Conservation (phyloP, 257 asterid species). For the Avicennia marina region DNA sequence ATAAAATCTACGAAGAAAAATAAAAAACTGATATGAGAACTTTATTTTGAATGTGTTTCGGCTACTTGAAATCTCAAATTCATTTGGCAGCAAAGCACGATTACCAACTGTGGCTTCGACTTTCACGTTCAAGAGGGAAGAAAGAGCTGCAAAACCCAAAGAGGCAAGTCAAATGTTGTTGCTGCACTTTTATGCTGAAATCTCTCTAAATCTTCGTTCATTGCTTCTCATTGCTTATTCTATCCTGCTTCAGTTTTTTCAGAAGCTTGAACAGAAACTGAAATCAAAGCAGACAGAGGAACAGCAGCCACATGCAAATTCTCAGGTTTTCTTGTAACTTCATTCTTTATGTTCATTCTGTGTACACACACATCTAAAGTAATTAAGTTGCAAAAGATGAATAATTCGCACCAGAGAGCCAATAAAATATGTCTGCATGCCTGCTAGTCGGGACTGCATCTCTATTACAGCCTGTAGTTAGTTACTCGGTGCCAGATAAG, state of each 20-base stretch:
- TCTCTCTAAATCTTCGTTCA: neutral
- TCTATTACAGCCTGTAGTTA: no score
- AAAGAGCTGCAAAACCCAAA: constrained; percentile 75
- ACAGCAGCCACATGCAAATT: constrained; percentile 35
- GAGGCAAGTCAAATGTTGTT: constrained; percentile 46
- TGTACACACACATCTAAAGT: neutral
- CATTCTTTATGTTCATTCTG: no score
- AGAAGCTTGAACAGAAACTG: constrained; percentile 63
- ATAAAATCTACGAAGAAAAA: constrained; percentile 12
- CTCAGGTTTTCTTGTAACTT: no score
- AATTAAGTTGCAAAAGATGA: neutral
- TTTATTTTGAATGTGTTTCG: constrained; percentile 23
- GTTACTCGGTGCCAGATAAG: no score
- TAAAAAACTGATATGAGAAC: neutral
- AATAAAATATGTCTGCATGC: no score
- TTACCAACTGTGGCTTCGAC: constrained; percentile 30
- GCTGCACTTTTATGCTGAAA: neutral
- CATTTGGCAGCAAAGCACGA: constrained; percentile 30
- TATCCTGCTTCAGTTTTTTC: constrained; percentile 42
- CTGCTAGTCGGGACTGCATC: no score
- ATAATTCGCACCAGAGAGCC: no score
- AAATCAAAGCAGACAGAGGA: constrained; percentile 41
- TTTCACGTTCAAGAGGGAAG: constrained; percentile 75
- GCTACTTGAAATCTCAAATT: constrained; percentile 37
- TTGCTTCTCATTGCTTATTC: constrained; percentile 17